Percentiles rank a stretch among this genome's conserved stretches.
Evolutionary conservation across 2,329 filamentous ascomycete species (phyloP).

Genomic region (Cladophialophora chaetospira): DNA sequence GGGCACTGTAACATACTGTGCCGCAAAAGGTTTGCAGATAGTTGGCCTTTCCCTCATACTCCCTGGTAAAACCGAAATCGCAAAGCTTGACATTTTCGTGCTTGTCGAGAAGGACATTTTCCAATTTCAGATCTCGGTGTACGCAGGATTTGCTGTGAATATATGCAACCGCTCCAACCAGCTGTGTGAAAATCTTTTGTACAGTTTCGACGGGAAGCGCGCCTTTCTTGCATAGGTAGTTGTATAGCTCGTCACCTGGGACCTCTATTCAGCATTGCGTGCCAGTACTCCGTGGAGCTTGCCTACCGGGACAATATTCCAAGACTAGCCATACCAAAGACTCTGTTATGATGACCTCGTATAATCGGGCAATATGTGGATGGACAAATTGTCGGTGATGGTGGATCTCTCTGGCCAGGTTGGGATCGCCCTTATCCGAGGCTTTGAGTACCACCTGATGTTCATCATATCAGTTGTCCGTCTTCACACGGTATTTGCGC

Average conservation of each 20-base stretch:
- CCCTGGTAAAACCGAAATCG: conserved; percentile 96
- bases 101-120: conserved; percentile 95
- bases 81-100: conserved; percentile 96
- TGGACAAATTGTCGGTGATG: conserved; percentile 98
- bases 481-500: background rate
- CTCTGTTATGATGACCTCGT: conserved; percentile 98
- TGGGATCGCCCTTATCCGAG: conserved; percentile 91
- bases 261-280: conserved; percentile 31
- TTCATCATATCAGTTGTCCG: conserved; percentile 16
- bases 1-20: conserved; percentile 95
- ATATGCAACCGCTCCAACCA: conserved; percentile 92
- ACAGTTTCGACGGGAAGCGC: conserved; percentile 82
- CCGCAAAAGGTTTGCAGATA: conserved; percentile 97
- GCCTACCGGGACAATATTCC: conserved; percentile 90
- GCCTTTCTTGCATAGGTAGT: conserved; percentile 86
- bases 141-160: conserved; percentile 95
- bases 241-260: conserved; percentile 91
- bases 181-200: conserved; percentile 92
- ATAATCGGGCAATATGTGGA: conserved; percentile 92
- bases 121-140: conserved; percentile 93
- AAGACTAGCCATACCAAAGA: conserved; percentile 91
- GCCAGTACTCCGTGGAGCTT: conserved; percentile 18
- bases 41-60: conserved; percentile 93
- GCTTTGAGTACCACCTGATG: conserved; percentile 93
- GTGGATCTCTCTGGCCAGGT: conserved; percentile 95